These are phyloP conservation scores for Lecanicillium sp. DNA, from an alignment of 2,329 filamentous ascomycete species.

Conservation along the genomic window DNA sequence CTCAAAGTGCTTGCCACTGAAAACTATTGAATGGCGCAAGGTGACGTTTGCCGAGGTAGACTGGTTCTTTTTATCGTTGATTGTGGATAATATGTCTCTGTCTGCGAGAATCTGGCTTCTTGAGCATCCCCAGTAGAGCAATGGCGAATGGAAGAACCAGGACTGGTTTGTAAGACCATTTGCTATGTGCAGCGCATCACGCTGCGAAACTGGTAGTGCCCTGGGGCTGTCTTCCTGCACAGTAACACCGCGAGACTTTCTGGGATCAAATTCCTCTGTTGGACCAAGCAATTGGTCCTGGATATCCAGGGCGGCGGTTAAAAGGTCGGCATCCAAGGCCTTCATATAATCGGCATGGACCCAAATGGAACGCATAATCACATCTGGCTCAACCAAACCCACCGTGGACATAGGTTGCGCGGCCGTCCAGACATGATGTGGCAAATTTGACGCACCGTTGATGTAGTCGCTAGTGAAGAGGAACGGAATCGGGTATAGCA, in stretches of 20 bases:
- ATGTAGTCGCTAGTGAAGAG: conserved; percentile 65
- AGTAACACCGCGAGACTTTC: conserved; percentile 21
- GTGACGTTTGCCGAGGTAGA: conserved; percentile 65
- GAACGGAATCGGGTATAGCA: conserved; percentile 69
- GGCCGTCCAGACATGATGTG: conserved; percentile 75
- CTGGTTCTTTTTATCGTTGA: conserved; percentile 55
- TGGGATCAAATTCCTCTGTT: conserved; percentile 47
- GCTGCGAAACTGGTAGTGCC: conserved; percentile 34
- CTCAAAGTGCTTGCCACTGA: conserved; percentile 71
- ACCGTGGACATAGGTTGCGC: conserved; percentile 52
- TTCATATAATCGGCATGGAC: conserved; percentile 75
- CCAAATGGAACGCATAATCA: conserved; percentile 79
- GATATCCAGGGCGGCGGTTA: conserved; percentile 58
- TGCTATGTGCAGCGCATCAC: conserved; percentile 48
- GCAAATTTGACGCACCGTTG: conserved; percentile 62
- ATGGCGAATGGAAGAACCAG: conserved; percentile 76
- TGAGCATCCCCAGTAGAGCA: conserved; percentile 74
- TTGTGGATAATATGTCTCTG: conserved; percentile 55
- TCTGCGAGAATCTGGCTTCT: conserved; percentile 49
- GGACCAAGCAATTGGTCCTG: conserved; percentile 61
- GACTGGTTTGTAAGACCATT: conserved; percentile 54
- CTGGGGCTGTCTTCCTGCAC: conserved; percentile 18
- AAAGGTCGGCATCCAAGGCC: conserved; percentile 56
- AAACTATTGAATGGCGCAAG: conserved; percentile 68
- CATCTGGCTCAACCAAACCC: conserved; percentile 49